Evolutionary conservation across 2,329 filamentous ascomycete species (phyloP), one percentile per base, ranked within the genome.

Genomic region (Fusarium nodosum): DNA sequence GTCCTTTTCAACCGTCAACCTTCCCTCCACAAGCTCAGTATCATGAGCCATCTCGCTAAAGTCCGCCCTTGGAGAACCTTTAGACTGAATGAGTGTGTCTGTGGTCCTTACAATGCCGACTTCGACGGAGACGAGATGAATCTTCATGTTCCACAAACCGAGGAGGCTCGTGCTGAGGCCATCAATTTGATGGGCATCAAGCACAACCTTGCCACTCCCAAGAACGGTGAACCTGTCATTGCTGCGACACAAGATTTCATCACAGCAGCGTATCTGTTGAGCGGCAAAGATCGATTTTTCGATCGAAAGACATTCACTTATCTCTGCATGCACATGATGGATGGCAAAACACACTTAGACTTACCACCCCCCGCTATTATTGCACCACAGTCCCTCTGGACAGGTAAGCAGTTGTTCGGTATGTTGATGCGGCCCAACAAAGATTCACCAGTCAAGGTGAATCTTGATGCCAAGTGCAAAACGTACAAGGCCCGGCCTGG

Each of bases 71-170:
- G 96, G 90, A 90, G 94, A 79, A 99, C 96, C 0, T 98, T 99
- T 78, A 91, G 96, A 56, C 86, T 99, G 20, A 99, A 99, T 77
- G 96, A 99, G 79, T 99, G 96, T 87, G 96, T 97, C 2, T 99
- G 96, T 81, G 94, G 92, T 66, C 96, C 96, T 5, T 99, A 99
- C 85, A 99, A 99, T 74, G 96, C 96, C 58, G 96, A 99, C 87
- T 99, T 99, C 73, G 96, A 99, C 75, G 96, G 96, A 64, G 96
- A 99, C 74, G 96, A 99, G 80, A 99, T 99, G 96, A 99, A 99
- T 74, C 82, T 99, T 48, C 96, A 99, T 80, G 94, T 99, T 18
- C 96, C 96, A 3, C 96, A 99, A 78, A 98, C 96, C 0, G 96
- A 99, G 82, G 96, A 99, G 80, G 95, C 96, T 13, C 88, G 96